phyloP scores from a whole-genome alignment of 1,284 basidiomycete species.

The Fereydounia khargensis region DNA sequence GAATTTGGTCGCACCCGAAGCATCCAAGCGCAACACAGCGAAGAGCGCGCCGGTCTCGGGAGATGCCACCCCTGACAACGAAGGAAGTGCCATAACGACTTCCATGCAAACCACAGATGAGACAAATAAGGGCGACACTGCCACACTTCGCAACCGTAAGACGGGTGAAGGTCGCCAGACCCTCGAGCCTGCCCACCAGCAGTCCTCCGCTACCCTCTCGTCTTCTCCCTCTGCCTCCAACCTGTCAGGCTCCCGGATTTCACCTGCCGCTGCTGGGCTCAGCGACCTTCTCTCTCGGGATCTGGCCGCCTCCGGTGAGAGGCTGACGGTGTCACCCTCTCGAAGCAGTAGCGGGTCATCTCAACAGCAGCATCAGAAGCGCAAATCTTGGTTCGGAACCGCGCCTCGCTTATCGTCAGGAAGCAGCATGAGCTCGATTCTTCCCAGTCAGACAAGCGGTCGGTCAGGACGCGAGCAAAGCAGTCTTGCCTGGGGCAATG shows the following conservation, averaged over 20 bases:
- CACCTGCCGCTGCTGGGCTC: constrained; percentile 30
- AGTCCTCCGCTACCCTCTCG: too few species aligned
- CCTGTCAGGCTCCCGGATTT: too few species aligned
- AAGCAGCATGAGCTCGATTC: constrained; percentile 1
- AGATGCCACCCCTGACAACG: constrained; percentile 18
- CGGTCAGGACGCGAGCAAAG: constrained; percentile 30
- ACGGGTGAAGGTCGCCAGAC: constrained; percentile 1
- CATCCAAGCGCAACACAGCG: constrained; percentile 11
- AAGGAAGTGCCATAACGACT: too few species aligned
- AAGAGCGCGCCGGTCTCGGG: constrained; percentile 30
- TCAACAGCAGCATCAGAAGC: constrained; percentile 12
- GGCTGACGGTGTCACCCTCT: background rate
- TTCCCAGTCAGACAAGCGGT: background rate
- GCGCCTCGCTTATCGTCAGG: constrained; percentile 11
- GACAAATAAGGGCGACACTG: background rate
- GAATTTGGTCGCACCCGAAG: background rate
- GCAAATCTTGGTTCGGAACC: constrained; percentile 30
- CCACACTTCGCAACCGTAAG: constrained; percentile 26
- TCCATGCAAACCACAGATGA: too few species aligned
- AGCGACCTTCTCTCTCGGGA: constrained; percentile 32
- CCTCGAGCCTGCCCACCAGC: background rate
- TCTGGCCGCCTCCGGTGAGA: constrained; percentile 20
- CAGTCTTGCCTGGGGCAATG: constrained; percentile 45
- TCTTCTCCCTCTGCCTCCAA: too few species aligned
- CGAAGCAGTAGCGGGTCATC: background rate